Conservation (phyloP, 2,329 filamentous ascomycete species). For the Diaporthe capsici region DNA sequence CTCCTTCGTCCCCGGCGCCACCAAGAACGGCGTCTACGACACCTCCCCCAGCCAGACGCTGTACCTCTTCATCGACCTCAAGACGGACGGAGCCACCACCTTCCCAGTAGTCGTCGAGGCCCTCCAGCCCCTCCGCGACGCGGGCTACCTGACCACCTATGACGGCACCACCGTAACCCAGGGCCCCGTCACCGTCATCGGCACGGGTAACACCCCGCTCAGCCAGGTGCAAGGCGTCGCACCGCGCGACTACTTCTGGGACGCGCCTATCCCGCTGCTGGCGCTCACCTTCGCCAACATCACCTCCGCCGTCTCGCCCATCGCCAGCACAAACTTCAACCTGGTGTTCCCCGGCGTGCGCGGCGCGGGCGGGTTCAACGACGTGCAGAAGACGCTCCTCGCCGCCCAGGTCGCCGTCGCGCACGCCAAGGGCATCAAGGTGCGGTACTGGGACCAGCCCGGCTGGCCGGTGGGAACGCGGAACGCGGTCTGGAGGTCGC, state of each 20-base stretch:
- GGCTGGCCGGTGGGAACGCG: constrained; percentile 70
- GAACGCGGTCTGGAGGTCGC: constrained; percentile 69
- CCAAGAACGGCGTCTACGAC: constrained; percentile 67
- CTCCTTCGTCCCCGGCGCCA: constrained; percentile 58
- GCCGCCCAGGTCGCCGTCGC: constrained; percentile 66
- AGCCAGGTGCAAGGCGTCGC: constrained; percentile 69
- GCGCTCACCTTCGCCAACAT: constrained; percentile 44
- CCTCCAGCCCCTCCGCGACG: constrained; percentile 69
- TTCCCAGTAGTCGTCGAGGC: constrained; percentile 66
- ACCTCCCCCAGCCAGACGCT: constrained; percentile 64
- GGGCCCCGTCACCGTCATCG: constrained; percentile 75
- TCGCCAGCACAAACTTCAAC: constrained; percentile 54
- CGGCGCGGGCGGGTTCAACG: constrained; percentile 54
- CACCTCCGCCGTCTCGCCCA: constrained; percentile 46
- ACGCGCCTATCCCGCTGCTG: constrained; percentile 45
- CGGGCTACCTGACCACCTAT: constrained; percentile 66
- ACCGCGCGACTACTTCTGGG: constrained; percentile 61
- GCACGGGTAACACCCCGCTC: constrained; percentile 74
- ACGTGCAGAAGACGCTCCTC: constrained; percentile 64
- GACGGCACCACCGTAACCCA: constrained; percentile 62
- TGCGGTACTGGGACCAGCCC: constrained; percentile 75
- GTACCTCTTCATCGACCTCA: constrained; percentile 77
- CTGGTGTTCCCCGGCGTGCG: constrained; percentile 53
- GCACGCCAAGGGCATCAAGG: constrained; percentile 68
- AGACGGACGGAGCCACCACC: constrained; percentile 66